Percentiles rank a stretch among this genome's conserved stretches.
phyloP scores from a whole-genome alignment of 495 filamentous ascomycete genomes.

The Parmelia sp. region DNA sequence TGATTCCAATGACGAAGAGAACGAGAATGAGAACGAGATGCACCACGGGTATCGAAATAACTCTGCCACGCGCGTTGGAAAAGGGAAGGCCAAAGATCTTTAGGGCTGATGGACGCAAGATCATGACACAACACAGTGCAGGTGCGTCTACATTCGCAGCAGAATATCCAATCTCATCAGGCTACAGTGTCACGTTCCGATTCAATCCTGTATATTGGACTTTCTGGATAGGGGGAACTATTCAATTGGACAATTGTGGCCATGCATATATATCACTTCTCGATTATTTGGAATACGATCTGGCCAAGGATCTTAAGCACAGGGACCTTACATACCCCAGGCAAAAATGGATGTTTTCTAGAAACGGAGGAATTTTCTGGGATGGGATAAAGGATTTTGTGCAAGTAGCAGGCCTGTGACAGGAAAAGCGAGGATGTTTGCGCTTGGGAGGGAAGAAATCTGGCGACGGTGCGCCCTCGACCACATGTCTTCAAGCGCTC shows the following conservation, averaged over 20 bases:
- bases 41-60: neutral
- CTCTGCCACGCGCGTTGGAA: neutral
- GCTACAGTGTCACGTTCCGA: neutral
- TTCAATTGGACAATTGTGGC: neutral
- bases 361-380: neutral
- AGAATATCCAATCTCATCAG: neutral
- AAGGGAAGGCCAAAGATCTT: neutral
- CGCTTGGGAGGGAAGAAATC: too few species aligned
- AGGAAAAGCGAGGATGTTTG: too few species aligned
- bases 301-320: neutral
- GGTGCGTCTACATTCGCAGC: neutral
- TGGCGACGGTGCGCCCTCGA: too few species aligned
- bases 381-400: neutral
- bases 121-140: neutral
- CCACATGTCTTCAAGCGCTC: too few species aligned
- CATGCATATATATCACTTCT: neutral
- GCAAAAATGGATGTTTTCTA: neutral
- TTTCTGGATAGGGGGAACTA: neutral
- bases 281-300: neutral
- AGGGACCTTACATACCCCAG: neutral
- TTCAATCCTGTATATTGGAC: neutral
- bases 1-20: slow-evolving; percentile 11
- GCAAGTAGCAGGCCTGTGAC: neutral
- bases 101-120: slow-evolving; percentile 18
- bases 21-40: neutral